Evolutionary conservation across 768 basidiomycete species (phyloP), one percentile per base, ranked within the genome.

Genomic region (Lactarius sanguifluus): DNA sequence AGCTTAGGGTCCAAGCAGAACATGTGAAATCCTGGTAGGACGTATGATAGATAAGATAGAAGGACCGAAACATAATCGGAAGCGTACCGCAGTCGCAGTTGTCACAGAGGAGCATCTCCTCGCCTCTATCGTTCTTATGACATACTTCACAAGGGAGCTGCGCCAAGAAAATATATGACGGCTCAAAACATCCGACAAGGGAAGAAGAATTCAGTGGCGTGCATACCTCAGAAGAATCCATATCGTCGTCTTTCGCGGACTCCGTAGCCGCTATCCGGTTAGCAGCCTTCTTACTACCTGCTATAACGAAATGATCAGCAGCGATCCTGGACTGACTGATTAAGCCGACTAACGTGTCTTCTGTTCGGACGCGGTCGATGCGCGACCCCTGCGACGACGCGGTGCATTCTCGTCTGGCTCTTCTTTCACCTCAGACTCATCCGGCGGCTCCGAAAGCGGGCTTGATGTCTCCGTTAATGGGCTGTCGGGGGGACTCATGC

Each of bases 1-100:
- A 98, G 79, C 23, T 96, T 96, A 15, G 97, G 97, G 73, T 94
- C 91, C 65, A 99, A 88, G 75, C 97, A 99, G 76, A 91, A 94
- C 80, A 92, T 97, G 77, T 99, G 97, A 79, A 94, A 99, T 5
- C 96, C 94, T 96, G 67, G 34, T 18, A 23, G n/a, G 50, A 61
- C 32, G 41, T 43, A 57, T 55, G 36, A 55, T 45, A 10, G 43
- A 52, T 38, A 56, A 47, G 63, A 60, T 59, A 15, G 30, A 45
- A n/a, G 32, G 55, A 64, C 32, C 16, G 7, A 38, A 20, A 57
- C 32, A 32, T 28, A 47, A 61, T 52, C 28, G 54, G 47, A 45
- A 38, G 71, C 77, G 72, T 72, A 90, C 90, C 91, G 68, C 86
- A 84, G 77, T 93, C 92, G 75, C 91, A 94, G 28, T 88, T 90